Base-by-base conservation (phyloP, 2,329 filamentous ascomycete species). In the Hypomyces rosellus region DNA sequence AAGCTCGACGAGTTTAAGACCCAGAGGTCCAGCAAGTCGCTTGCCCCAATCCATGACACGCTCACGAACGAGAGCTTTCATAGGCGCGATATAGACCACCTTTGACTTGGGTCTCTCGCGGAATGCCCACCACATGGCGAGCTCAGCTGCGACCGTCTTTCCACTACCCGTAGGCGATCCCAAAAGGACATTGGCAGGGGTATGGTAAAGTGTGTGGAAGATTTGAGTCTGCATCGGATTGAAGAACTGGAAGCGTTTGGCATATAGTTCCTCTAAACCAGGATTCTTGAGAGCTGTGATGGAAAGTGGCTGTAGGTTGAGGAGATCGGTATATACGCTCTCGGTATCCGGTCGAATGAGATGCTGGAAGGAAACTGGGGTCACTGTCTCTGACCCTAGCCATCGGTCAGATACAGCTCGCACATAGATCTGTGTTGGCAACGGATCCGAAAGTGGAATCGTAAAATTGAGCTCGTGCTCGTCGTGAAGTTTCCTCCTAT, bases 121-220 rank as follows among this genome's bases (percentile, higher is more conserved):
- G 71, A 99, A 97, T 3, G 93, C 92, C 90, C 91, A 96, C 95
- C 95, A 99, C 92, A 99, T 97, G 22, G 95, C 91, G 54, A 99
- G 72, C 65, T 99, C 93, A 45, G 88, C 90, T 15, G 95, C 93
- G 38, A 99, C 88, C 1, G 95, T 99, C 74, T 99, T 99, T 52
- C 93, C 93, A 75, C 90, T 96, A 51, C 93, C 93, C 0, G 95
- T 99, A 0, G 93, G 95, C 2, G 93, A 97, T 7, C 95, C 93
- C 8, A 99, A 79, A 3, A 99, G 78, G 4, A 99, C 91, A 63
- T 99, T 99, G 42, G 88, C 86, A 7, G 87, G 70, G 0, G 93
- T 96, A 65, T 97, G 86, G 58, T 99, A 99, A 34, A 99, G 79
- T 13, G 89, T 92, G 63, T 99, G 93, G 70, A 99, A 99, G 46